Conservation (phyloP, 768 basidiomycete genomes). For the Favolaschia claudopus region DNA sequence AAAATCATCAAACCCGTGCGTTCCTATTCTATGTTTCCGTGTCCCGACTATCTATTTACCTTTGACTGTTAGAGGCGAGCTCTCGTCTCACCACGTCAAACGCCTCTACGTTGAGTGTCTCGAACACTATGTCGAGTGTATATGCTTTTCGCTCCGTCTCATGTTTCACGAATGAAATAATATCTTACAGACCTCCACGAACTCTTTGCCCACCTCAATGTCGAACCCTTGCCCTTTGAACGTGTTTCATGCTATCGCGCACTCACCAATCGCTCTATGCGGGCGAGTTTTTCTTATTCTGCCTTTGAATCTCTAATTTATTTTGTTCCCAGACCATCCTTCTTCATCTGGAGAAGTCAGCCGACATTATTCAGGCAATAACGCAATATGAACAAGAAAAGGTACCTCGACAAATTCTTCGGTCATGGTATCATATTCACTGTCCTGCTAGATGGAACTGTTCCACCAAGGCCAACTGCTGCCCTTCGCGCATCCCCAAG, state of each 20-base stretch:
- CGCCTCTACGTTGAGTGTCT: constrained; percentile 15
- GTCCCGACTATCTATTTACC: not conserved
- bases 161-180: not conserved
- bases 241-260: constrained; percentile 2
- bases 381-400: not conserved
- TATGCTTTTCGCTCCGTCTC: not conserved
- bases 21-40: not conserved
- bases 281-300: not conserved
- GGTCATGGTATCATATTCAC: too few species aligned
- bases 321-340: constrained; percentile 10
- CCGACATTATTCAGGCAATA: not conserved
- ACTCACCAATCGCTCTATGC: constrained; percentile 13
- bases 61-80: not conserved
- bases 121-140: constrained; percentile 18
- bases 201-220: not conserved
- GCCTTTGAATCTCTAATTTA: not conserved
- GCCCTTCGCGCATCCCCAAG: too few species aligned
- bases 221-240: constrained; percentile 11
- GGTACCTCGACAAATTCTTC: too few species aligned
- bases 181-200: constrained; percentile 12
- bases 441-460: too few species aligned
- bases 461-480: too few species aligned
- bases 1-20: constrained; percentile 16
- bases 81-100: constrained; percentile 19
- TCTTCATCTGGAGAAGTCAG: not conserved